phyloP scores from a whole-genome alignment of 306 rosid species.

The Cucurbita moschata region DNA sequence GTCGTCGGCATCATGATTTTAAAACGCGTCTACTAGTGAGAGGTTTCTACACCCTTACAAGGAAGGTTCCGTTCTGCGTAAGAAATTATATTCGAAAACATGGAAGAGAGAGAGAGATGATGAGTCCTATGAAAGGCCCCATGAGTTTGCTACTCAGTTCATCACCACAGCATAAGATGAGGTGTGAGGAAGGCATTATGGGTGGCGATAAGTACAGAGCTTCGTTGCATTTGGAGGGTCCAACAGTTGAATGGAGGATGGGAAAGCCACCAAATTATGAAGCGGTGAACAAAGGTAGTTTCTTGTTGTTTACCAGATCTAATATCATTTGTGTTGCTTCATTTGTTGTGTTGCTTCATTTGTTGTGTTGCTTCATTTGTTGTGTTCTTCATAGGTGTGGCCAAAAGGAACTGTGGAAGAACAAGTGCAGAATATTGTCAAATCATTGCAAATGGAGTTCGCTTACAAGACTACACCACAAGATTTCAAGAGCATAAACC shows the following conservation, averaged over 20 bases:
- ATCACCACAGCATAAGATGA: background rate
- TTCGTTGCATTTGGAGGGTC: conserved; percentile 22
- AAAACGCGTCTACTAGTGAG: too few relatives aligned
- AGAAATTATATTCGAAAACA: too few relatives aligned
- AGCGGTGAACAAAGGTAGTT: conserved; percentile 38
- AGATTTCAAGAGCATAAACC: conserved; percentile 33
- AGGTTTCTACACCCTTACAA: too few relatives aligned
- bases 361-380: background rate
- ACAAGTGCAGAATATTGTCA: conserved; percentile 42
- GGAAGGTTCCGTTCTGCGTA: too few relatives aligned
- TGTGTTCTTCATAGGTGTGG: conserved; percentile 30
- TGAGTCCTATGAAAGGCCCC: background rate
- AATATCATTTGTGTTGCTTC: background rate
- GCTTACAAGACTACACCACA: conserved; percentile 35
- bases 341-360: background rate
- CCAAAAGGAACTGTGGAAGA: conserved; percentile 51
- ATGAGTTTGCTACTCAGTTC: background rate
- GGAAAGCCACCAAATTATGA: conserved; percentile 60
- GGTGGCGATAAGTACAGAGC: conserved; percentile 40
- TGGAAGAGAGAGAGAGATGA: too few relatives aligned
- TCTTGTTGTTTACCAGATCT: background rate
- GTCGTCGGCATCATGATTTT: too few relatives aligned
- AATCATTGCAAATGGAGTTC: conserved; percentile 50
- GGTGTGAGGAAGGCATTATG: background rate
- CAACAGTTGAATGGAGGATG: conserved; percentile 38